A percentile compares a stretch with the other conserved stretches of the same genome.
Conservation (phyloP, 805 yeast genomes). For the Zygosaccharomyces siamensis region DNA sequence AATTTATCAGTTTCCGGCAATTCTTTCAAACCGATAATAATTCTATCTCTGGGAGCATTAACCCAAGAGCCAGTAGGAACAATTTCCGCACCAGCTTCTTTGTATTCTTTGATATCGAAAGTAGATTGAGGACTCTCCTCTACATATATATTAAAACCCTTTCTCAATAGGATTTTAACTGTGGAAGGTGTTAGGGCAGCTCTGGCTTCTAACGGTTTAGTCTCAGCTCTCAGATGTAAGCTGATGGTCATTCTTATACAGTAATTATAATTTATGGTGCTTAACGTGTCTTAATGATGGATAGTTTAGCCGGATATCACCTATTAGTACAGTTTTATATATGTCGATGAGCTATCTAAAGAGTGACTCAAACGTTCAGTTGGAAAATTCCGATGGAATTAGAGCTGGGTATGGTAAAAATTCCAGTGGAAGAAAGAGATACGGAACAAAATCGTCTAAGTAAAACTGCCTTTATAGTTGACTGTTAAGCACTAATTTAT, state of each 20-base stretch:
- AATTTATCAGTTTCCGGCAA: slow-evolving; percentile 83
- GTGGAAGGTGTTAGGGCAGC: slow-evolving; percentile 95
- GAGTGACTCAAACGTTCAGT: not conserved
- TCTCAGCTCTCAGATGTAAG: slow-evolving; percentile 91
- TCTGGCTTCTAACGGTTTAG: slow-evolving; percentile 95
- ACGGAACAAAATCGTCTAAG: not conserved
- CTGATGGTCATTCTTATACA: slow-evolving; percentile 41
- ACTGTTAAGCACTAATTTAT: no score
- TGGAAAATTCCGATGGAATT: slow-evolving; percentile 4
- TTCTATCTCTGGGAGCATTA: slow-evolving; percentile 81
- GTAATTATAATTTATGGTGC: no score
- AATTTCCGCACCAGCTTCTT: slow-evolving; percentile 72
- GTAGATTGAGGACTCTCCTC: slow-evolving; percentile 85
- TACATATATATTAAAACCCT: slow-evolving; percentile 84
- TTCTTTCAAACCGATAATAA: slow-evolving; percentile 91
- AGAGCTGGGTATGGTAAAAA: not conserved
- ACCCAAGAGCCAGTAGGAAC: slow-evolving; percentile 96
- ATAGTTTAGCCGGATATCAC: no score
- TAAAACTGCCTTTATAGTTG: no score
- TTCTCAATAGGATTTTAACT: slow-evolving; percentile 72
- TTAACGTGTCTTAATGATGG: no score
- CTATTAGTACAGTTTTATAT: not conserved
- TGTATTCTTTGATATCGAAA: slow-evolving; percentile 72
- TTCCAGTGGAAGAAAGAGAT: slow-evolving; percentile 8
- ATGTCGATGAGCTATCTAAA: not conserved